Evolutionary conservation across 441 rosid genomes (phyloP), one percentile per base, ranked within the genome.

Genomic region (Macaranga tanarius): DNA sequence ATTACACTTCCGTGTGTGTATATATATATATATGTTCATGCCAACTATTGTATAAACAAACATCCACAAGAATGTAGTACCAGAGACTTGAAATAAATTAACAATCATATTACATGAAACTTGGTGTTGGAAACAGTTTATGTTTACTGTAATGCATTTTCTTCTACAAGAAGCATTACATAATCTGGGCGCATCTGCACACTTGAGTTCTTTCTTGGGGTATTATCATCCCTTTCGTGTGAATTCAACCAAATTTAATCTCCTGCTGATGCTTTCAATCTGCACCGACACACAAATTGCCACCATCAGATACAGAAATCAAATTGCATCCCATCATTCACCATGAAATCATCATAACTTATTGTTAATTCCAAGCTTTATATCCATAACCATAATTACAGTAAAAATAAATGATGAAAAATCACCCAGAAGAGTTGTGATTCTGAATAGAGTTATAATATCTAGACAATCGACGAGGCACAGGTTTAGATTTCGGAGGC

Each of bases 391-490:
- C 38, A 34, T 34, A 31, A 31, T 31, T 31, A 31, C 38, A 31
- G 38, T n/a, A 31, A 31, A 69, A 42, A 48, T 7, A 26, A 0
- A 66, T 17, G 5, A 9, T 8, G 17, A 2, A 9, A 63, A 23
- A 54, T 59, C 77, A 87, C 85, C 84, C 79, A 54, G 71, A 38
- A 31, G 79, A 71, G 63, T 72, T 76, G 28, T 68, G 73, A 34
- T 84, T 66, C 50, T 74, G 75, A 63, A 82, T 78, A 70, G 76
- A 74, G 64, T 79, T 76, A 74, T 91, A 93, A 75, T 79, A 87
- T 79, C 26, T 85, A 28, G 91, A 84, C 0, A 87, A 61, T 47
- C 92, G 79, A 22, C 89, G 79, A 45, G 80, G 75, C 23, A 65
- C 72, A 0, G 85, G 94, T 78, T 90, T 90, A 2, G 89, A 84